Conservation (phyloP, 2,329 filamentous ascomycete species). For the Fusarium piperis region DNA sequence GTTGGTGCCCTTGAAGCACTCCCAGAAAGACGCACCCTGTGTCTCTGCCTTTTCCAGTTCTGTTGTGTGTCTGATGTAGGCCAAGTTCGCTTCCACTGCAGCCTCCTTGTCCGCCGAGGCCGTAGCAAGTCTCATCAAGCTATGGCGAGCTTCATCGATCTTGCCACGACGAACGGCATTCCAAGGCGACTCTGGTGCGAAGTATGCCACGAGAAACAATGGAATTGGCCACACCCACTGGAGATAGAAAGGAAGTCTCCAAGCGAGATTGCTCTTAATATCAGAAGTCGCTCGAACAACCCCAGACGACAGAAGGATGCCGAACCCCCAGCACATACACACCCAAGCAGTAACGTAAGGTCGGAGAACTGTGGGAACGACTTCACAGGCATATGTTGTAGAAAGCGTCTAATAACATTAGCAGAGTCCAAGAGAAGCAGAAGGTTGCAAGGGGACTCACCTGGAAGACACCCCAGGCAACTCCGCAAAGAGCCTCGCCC, state of each 20-base stretch:
- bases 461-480: not conserved
- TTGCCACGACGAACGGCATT: not conserved
- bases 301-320: conserved; percentile 51
- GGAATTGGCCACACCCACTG: conserved; percentile 44
- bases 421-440: not conserved
- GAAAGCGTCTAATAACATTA: not conserved
- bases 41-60: not conserved
- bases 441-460: not conserved
- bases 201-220: not conserved
- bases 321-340: conserved; percentile 55
- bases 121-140: not conserved
- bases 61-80: not conserved
- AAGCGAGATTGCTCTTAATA: conserved; percentile 46
- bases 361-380: conserved; percentile 42
- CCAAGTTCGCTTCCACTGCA: not conserved
- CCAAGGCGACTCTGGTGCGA: not conserved
- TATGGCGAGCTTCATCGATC: not conserved
- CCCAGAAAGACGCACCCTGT: not conserved
- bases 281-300: conserved; percentile 49
- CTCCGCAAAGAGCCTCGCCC: not conserved
- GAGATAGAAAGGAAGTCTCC: conserved; percentile 47
- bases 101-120: not conserved
- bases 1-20: not conserved
- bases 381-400: not conserved
- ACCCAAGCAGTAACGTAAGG: conserved; percentile 52